These are phyloP conservation scores for Erysimum cheiranthoides DNA, from an alignment of 345 rosid genomes.

Conservation along the genomic window DNA sequence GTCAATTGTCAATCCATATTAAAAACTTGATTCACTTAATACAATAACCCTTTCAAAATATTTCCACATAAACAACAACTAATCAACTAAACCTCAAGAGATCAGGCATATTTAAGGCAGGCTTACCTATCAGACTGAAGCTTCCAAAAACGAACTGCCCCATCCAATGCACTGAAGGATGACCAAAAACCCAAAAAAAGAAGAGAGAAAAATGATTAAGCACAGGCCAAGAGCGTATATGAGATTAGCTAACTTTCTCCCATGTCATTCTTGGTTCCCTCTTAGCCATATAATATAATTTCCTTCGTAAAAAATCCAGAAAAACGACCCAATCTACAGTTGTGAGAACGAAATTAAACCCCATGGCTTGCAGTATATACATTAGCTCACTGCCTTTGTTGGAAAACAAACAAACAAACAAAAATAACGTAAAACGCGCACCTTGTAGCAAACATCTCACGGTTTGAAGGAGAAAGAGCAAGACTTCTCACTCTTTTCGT, in stretches of 20 bases:
- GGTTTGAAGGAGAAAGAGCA: constrained; percentile 45
- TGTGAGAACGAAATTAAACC: constrained; percentile 2
- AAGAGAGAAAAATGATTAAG: constrained; percentile 1
- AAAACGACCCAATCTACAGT: neutral
- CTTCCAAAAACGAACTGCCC: constrained; percentile 47
- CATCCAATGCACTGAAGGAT: constrained; percentile 49
- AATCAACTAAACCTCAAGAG: neutral
- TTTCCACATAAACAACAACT: neutral
- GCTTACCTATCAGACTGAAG: constrained; percentile 45
- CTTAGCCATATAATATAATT: constrained; percentile 16
- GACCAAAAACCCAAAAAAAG: constrained; percentile 6
- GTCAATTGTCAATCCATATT: neutral
- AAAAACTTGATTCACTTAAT: neutral
- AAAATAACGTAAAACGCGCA: constrained; percentile 8
- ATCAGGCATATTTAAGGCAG: constrained; percentile 15
- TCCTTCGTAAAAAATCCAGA: constrained; percentile 6
- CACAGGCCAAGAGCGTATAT: constrained; percentile 5
- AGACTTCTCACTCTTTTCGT: constrained; percentile 49
- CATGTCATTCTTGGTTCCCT: constrained; percentile 4
- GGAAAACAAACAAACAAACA: neutral
- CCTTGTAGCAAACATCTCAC: constrained; percentile 47
- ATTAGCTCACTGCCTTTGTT: neutral
- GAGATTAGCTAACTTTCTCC: constrained; percentile 8
- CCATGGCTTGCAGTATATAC: neutral
- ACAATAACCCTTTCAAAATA: neutral